Percentiles rank a stretch among this genome's conserved stretches.
phyloP scores from a whole-genome alignment of 805 yeast species.

The Candida ovalis region DNA sequence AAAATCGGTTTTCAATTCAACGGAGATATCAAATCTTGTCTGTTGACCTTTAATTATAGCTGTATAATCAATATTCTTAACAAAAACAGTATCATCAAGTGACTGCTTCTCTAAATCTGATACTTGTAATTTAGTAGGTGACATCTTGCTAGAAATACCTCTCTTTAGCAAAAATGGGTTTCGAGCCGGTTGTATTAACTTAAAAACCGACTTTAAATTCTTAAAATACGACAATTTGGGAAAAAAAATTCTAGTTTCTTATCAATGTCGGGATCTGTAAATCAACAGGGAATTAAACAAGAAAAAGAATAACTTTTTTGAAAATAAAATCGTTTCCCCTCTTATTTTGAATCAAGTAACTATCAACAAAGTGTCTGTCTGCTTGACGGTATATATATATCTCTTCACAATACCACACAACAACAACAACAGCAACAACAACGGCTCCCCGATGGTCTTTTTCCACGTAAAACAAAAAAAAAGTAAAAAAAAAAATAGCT shows the following conservation, averaged over 20 bases:
- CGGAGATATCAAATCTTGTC: slow-evolving; percentile 31
- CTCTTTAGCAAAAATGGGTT: neutral
- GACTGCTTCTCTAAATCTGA: neutral
- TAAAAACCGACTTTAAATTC: slow-evolving; percentile 1
- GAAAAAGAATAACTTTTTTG: too few relatives aligned
- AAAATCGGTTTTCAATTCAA: slow-evolving; percentile 63
- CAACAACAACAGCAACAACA: too few relatives aligned
- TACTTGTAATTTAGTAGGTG: neutral
- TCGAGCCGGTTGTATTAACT: slow-evolving; percentile 1
- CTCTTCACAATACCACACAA: too few relatives aligned
- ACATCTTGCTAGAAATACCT: neutral
- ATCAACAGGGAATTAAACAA: neutral
- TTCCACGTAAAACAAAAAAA: neutral
- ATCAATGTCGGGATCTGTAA: neutral
- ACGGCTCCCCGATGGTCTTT: neutral
- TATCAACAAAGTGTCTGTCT: too few relatives aligned
- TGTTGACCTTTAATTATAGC: slow-evolving; percentile 11
- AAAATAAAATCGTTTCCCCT: too few relatives aligned
- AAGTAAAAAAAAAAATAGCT: too few relatives aligned
- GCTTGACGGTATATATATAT: too few relatives aligned
- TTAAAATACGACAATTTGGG: slow-evolving; percentile 2
- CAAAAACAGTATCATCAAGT: slow-evolving; percentile 38
- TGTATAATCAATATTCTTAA: slow-evolving; percentile 43
- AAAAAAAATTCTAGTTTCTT: neutral
- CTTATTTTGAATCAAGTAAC: too few relatives aligned